Conservation (phyloP, 225 moss, liverwort and hornwort genomes). For the Sphagnum contortum region DNA sequence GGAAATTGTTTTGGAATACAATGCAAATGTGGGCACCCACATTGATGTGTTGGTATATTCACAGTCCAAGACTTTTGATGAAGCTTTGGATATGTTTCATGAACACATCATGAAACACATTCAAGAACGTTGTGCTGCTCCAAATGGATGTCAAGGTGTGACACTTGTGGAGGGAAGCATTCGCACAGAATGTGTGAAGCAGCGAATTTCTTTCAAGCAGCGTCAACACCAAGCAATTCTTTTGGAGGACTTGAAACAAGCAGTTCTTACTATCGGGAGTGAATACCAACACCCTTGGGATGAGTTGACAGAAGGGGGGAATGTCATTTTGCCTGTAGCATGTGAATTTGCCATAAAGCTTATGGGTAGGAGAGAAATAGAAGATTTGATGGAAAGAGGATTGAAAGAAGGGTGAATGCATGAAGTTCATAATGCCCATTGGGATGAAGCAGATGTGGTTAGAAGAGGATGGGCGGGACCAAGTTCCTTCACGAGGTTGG, state of each 20-base stretch:
- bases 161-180: slow-evolving; percentile 1
- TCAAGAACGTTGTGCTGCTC: neutral
- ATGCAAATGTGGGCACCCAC: neutral
- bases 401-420: too few relatives aligned
- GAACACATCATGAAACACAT: slow-evolving; percentile 1
- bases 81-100: neutral
- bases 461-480: too few relatives aligned
- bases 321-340: too few relatives aligned
- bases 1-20: slow-evolving; percentile 1
- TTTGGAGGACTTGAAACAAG: neutral
- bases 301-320: too few relatives aligned
- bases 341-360: too few relatives aligned
- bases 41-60: slow-evolving; percentile 1
- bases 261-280: neutral
- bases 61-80: neutral
- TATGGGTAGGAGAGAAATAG: too few relatives aligned
- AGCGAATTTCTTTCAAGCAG: neutral
- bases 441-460: too few relatives aligned
- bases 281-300: too few relatives aligned
- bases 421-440: too few relatives aligned
- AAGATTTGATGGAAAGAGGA: too few relatives aligned
- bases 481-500: neutral
- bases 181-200: neutral
- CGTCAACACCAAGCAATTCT: neutral
- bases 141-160: neutral